Percentiles rank a stretch among this genome's conserved stretches.
These are phyloP conservation scores for Starmerella vaccinii DNA, from an alignment of 805 yeast genomes.

Conservation along the genomic window DNA sequence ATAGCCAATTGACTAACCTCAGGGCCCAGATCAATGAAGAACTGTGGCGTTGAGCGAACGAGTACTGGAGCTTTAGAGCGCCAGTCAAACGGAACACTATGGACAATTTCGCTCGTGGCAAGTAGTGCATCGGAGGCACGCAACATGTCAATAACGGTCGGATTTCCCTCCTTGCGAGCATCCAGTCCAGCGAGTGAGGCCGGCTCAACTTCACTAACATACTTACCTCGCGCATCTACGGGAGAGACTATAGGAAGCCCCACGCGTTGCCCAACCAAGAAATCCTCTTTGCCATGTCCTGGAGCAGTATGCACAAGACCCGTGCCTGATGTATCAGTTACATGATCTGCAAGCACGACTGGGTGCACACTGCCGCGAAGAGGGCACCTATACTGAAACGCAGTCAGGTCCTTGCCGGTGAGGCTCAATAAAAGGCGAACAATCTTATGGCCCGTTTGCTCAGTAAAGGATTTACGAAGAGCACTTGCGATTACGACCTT, in stretches of 20 bases:
- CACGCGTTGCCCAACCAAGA: slow-evolving; percentile 51
- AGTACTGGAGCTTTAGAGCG: slow-evolving; percentile 91
- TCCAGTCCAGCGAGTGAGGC: slow-evolving; percentile 44
- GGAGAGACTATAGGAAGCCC: slow-evolving; percentile 59
- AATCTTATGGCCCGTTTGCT: slow-evolving; percentile 14
- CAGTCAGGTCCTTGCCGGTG: slow-evolving; percentile 37
- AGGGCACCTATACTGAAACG: slow-evolving; percentile 47
- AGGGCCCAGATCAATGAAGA: slow-evolving; percentile 76
- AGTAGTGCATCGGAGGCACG: slow-evolving; percentile 38
- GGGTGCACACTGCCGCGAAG: slow-evolving; percentile 43
- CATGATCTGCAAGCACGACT: slow-evolving; percentile 69
- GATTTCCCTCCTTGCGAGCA: slow-evolving; percentile 54
- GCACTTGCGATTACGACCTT: slow-evolving; percentile 48
- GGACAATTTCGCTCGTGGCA: slow-evolving; percentile 46
- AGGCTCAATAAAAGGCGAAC: slow-evolving; percentile 25
- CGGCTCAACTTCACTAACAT: slow-evolving; percentile 42
- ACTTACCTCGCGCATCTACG: slow-evolving; percentile 67
- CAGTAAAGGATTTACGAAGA: slow-evolving; percentile 36
- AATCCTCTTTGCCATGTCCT: slow-evolving; percentile 95
- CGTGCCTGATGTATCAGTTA: slow-evolving; percentile 72
- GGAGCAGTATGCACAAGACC: slow-evolving; percentile 97
- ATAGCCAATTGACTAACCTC: slow-evolving; percentile 53
- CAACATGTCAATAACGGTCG: slow-evolving; percentile 38
- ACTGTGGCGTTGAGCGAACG: slow-evolving; percentile 90
- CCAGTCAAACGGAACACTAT: slow-evolving; percentile 96